These are phyloP conservation scores for Geranium rotundifolium DNA, from an alignment of 345 rosid species.

Conservation along the genomic window DNA sequence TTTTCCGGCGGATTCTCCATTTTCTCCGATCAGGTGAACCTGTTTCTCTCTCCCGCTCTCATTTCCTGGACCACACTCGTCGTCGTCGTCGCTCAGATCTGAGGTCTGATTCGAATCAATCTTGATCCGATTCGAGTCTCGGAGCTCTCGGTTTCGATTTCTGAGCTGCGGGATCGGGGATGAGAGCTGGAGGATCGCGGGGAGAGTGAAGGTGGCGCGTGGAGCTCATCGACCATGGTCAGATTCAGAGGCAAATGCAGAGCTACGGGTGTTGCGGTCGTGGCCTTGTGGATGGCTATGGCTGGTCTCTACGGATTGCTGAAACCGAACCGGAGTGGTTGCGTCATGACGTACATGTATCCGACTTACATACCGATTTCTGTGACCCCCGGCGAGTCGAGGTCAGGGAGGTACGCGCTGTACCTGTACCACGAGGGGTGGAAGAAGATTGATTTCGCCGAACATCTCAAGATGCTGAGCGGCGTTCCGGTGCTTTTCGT, in stretches of 20 bases:
- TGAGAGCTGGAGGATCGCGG: neutral
- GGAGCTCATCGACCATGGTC: constrained; percentile 18
- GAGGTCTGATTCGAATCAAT: neutral
- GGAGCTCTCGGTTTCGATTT: neutral
- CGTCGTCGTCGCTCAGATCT: neutral
- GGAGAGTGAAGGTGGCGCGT: neutral
- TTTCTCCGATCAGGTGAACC: neutral
- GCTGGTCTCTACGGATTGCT: constrained; percentile 47
- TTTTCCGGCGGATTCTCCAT: neutral
- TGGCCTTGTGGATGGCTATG: constrained; percentile 42
- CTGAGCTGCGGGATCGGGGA: neutral
- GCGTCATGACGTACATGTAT: constrained; percentile 93
- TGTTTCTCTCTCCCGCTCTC: neutral
- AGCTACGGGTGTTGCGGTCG: constrained; percentile 29
- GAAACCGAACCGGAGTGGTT: constrained; percentile 77
- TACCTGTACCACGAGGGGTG: constrained; percentile 95
- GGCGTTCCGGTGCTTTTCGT: constrained; percentile 95
- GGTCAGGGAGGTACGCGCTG: constrained; percentile 51
- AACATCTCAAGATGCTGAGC: constrained; percentile 66
- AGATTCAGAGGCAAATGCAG: constrained; percentile 42
- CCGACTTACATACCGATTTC: constrained; percentile 87
- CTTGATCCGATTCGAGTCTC: neutral
- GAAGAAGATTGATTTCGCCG: constrained; percentile 76
- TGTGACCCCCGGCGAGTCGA: constrained; percentile 21
- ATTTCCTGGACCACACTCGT: neutral